Evolutionary conservation across 2,329 filamentous ascomycete genomes (phyloP).

Genomic region (Xylaria sp.): DNA sequence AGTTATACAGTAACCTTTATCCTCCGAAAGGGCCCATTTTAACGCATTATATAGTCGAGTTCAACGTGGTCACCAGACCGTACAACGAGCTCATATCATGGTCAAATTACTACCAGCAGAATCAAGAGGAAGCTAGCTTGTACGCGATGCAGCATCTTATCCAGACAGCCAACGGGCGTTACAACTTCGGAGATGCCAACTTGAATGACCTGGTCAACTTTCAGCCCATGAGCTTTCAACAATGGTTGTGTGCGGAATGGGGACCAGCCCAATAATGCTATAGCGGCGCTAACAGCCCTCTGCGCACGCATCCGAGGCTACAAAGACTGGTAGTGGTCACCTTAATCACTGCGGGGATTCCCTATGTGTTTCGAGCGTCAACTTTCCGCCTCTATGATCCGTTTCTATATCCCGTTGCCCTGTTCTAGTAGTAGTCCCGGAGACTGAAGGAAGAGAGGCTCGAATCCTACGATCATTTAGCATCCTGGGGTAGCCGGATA

Average conservation of each 20-base stretch:
- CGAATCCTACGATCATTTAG: slow-evolving; percentile 1
- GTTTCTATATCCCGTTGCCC: neutral
- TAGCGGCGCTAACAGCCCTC: neutral
- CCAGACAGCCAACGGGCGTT: slow-evolving; percentile 69
- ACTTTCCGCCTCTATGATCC: neutral
- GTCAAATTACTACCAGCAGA: slow-evolving; percentile 47
- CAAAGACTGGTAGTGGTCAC: neutral
- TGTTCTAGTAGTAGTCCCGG: neutral
- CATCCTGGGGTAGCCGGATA: slow-evolving; percentile 13
- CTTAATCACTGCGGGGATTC: neutral
- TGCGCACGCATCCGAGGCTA: neutral
- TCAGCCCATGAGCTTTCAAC: slow-evolving; percentile 52
- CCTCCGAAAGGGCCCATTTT: slow-evolving; percentile 8
- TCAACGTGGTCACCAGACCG: slow-evolving; percentile 40
- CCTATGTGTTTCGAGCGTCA: neutral
- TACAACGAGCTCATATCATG: slow-evolving; percentile 46
- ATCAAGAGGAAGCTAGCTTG: slow-evolving; percentile 52
- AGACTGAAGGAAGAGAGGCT: neutral
- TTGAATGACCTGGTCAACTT: slow-evolving; percentile 57
- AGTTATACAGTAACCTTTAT: slow-evolving; percentile 22
- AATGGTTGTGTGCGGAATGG: slow-evolving; percentile 59
- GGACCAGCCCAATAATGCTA: slow-evolving; percentile 28
- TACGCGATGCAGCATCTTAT: slow-evolving; percentile 63
- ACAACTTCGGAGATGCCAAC: slow-evolving; percentile 63
- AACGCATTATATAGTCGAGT: slow-evolving; percentile 24